Base-by-base conservation (phyloP, 2,329 filamentous ascomycete species). In the Erysiphe pulchra region DNA sequence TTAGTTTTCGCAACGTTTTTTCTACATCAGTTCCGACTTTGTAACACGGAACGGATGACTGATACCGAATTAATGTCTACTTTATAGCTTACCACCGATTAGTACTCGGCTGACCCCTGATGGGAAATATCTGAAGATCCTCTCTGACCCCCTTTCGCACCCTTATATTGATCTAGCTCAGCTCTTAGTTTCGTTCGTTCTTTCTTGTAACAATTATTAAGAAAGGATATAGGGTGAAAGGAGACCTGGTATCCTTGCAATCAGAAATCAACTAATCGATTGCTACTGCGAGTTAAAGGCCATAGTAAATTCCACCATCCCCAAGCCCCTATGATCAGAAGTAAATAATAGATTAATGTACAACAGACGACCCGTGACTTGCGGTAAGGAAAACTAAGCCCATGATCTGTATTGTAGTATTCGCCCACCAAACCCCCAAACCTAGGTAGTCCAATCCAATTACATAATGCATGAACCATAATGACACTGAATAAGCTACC, bases 361-460 rank as follows among this genome's bases (percentile, higher is more conserved):
- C 81, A 92, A 1, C 32, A 34, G 11, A 34, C 11, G 14, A 34
- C 14, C 9, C 32, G 32, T 2, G 32, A 34, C 14, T 2, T 34
- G 32, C 20, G 20, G 6, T 6, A 3, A 24, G 14, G 32, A 34
- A 34, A 34, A 4, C 32, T 34, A 34, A 34, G 32, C 14, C 4
- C 32, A 34, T 34, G 3, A 9, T 11, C 4, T 34, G 14, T n/a
- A 34, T 34, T n/a, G 53, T 53, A 30, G 52, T 50, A 18, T 44
- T 51, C 37, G 53, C 54, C 32, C 47, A 54, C n/a, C 44, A 50
- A 66, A 0, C 90, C 87, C 76, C 81, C 92, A 48, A 95, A 63
- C 7, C 85, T 71, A 18, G 90, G 90, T 44, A 95, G 64, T 8
- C 90, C 90, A 70, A 86, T 81, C 65, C 73, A 80, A 58, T 98